These are phyloP conservation scores for Spizellomyces punctatus DNA, from an alignment of 192 early-diverging fungal genomes.

Conservation along the genomic window DNA sequence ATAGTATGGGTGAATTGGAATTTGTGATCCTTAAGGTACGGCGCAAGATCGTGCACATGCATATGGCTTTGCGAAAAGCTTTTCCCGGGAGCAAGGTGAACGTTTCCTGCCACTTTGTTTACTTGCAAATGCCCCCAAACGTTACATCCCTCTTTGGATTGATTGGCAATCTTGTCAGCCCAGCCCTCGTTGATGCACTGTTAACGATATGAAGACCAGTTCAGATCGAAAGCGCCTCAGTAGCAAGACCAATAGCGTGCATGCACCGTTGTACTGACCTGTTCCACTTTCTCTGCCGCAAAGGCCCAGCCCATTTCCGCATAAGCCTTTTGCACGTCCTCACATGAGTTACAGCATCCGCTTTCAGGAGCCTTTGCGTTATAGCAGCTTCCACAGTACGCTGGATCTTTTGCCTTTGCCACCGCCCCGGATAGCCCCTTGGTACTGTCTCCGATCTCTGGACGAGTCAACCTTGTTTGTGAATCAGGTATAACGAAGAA, in stretches of 20 bases:
- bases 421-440: too few species aligned
- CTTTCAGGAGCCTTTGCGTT: conserved; percentile 66
- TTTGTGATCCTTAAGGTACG: conserved; percentile 54
- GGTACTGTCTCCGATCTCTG: too few species aligned
- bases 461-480: not conserved
- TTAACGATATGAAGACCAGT: not conserved
- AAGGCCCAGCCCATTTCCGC: conserved; percentile 82
- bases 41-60: conserved; percentile 79
- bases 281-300: conserved; percentile 42
- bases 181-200: conserved; percentile 87
- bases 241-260: too few species aligned
- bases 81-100: conserved; percentile 90
- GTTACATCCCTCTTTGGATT: conserved; percentile 89
- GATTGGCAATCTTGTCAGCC: conserved; percentile 69
- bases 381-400: conserved; percentile 89
- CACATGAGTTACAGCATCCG: conserved; percentile 95
- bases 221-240: too few species aligned
- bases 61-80: conserved; percentile 68
- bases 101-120: conserved; percentile 92
- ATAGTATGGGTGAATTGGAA: conserved; percentile 86
- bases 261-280: too few species aligned
- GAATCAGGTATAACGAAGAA: too few species aligned
- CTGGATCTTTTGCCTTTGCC: conserved; percentile 30
- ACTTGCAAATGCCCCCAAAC: conserved; percentile 78
- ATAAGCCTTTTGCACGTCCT: conserved; percentile 87